Conservation (phyloP, 1,284 basidiomycete genomes). For the Cutaneotrichosporon daszewskae region DNA sequence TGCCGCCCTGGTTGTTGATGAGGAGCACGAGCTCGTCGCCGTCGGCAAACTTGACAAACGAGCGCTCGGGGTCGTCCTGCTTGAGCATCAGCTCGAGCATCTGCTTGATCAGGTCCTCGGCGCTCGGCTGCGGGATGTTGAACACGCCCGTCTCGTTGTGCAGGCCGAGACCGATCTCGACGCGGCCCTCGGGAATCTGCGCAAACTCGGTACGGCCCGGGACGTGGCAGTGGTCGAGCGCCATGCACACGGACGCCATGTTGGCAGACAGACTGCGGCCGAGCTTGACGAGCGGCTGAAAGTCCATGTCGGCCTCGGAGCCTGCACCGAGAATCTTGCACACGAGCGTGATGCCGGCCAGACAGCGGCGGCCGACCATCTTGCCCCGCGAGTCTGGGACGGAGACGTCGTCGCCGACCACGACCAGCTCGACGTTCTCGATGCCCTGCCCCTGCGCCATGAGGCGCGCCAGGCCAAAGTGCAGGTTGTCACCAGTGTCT, state of each 20-base stretch:
- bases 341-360: conserved; percentile 48
- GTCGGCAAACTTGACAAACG: conserved; percentile 48
- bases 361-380: conserved; percentile 50
- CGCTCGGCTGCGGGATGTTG: conserved; percentile 35
- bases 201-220: conserved; percentile 48
- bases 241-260: conserved; percentile 49
- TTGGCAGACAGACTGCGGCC: conserved; percentile 39
- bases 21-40: conserved; percentile 45
- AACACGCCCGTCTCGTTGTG: conserved; percentile 52
- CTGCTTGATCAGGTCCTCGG: conserved; percentile 35
- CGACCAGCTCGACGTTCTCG: conserved; percentile 50
- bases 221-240: conserved; percentile 52
- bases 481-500: conserved; percentile 50
- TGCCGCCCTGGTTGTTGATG: conserved; percentile 52
- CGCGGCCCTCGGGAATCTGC: conserved; percentile 45
- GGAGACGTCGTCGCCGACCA: conserved; percentile 51
- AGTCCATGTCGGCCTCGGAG: conserved; percentile 31
- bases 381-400: conserved; percentile 49
- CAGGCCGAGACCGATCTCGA: conserved; percentile 51
- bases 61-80: conserved; percentile 48
- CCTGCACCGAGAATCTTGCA: conserved; percentile 45
- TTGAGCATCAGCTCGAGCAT: conserved; percentile 42
- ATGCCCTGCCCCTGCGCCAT: conserved; percentile 31
- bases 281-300: conserved; percentile 34
- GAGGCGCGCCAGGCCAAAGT: conserved; percentile 47